Evolutionary conservation across 192 early-diverging fungal species (phyloP), one percentile per base, ranked within the genome.

Genomic region (Rhizoclosmatium globosum): DNA sequence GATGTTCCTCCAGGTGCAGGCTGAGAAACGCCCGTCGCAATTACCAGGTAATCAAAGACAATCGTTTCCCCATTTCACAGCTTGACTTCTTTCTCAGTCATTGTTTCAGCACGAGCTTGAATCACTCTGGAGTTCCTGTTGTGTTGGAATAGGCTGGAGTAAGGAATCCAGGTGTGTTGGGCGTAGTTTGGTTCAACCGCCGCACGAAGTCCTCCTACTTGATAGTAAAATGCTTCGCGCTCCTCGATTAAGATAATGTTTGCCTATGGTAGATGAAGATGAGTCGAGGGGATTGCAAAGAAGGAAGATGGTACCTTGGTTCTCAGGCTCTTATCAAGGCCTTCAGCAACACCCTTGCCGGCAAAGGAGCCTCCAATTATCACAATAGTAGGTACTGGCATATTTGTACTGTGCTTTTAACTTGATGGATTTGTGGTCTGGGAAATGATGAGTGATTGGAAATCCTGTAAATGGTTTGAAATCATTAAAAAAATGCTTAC

Each of bases 1-100:
- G 56, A 3, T 7, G 86, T 77, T 45, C 88, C 86, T 42, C 81
- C 82, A 0, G 90, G 90, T 3, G 77, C 48, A 1, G 79, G 85
- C 82, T 91, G 87, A 39, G 43, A 61, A 1, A 89, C 81, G 0
- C 93, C 93, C 1, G 92, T 94, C 19, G 89, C 83, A 31, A 94
- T 74, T 3, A 90, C 84, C 53, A 92, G 70, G 77, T 91, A 94
- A 74, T 94, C 89, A 59, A 89, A 94, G 3, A 82, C 39, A 23
- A 93, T 47, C 42, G 78, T 69, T 6, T 84, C 77, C 0, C 88
- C 88, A 31, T 83, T 82, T 48, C 71, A 86, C 42, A 92, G 80
- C 17, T 81, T 79, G 6, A 90, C 69, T 15, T 87, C 70, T 46
- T 68, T 68, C 3, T 38, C 67, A 61, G 82, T 69, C 21, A 64